These are phyloP conservation scores for Solanum virginianum DNA, from an alignment of 257 asterid species.

Conservation along the genomic window DNA sequence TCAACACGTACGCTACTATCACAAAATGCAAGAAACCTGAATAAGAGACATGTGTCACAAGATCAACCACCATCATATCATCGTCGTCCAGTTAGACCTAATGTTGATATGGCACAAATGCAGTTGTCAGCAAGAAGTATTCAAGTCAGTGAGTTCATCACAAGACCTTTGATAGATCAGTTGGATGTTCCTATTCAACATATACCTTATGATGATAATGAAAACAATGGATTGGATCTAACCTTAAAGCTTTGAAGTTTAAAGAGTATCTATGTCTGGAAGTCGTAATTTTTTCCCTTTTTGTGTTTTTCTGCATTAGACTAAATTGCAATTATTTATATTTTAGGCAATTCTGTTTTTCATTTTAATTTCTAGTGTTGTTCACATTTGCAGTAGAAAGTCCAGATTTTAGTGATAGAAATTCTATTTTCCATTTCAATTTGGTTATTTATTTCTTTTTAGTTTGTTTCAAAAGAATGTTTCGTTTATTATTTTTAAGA, in stretches of 20 bases:
- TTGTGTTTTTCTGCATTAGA: neutral
- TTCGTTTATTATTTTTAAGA: too few species aligned
- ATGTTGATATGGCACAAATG: too few species aligned
- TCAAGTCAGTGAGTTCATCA: neutral
- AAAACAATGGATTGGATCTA: neutral
- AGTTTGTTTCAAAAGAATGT: neutral
- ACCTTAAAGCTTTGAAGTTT: neutral
- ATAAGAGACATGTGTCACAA: too few species aligned
- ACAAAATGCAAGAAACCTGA: too few species aligned
- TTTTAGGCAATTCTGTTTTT: neutral
- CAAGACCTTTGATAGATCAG: neutral
- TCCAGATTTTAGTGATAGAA: neutral
- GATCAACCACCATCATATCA: too few species aligned
- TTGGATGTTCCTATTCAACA: neutral
- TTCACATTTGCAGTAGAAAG: neutral
- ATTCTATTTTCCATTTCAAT: neutral
- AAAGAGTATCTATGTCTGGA: neutral
- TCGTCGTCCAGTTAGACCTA: too few species aligned
- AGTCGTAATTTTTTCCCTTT: neutral
- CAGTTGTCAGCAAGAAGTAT: neutral
- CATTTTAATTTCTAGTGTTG: neutral
- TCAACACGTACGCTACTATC: too few species aligned
- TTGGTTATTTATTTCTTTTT: too few species aligned
- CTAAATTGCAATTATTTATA: neutral
- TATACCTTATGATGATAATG: neutral